These are phyloP conservation scores for Omphalotus olearius DNA, from an alignment of 1,284 basidiomycete genomes.

Conservation along the genomic window DNA sequence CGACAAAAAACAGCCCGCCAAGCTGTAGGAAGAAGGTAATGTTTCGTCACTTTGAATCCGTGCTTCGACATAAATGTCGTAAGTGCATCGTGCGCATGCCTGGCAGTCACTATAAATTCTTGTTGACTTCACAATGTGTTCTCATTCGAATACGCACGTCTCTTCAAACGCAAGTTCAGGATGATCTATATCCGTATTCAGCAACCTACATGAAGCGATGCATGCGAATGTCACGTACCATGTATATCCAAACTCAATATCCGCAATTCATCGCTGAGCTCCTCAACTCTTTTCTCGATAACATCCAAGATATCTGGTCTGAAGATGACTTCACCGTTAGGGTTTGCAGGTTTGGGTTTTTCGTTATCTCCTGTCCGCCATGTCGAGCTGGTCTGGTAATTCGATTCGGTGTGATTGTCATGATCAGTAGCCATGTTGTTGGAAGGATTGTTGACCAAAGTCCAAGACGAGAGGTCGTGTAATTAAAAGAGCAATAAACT, in stretches of 20 bases:
- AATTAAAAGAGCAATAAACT: too few relatives aligned
- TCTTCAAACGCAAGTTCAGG: conserved; percentile 60
- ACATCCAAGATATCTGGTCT: conserved; percentile 44
- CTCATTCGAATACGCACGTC: conserved; percentile 31
- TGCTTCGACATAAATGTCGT: conserved; percentile 54
- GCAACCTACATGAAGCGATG: background rate
- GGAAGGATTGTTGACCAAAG: too few relatives aligned
- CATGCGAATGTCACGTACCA: conserved; percentile 30
- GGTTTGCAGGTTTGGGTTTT: background rate
- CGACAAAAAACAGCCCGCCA: conserved; percentile 62
- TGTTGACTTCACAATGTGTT: conserved; percentile 11
- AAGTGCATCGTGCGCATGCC: conserved; percentile 49
- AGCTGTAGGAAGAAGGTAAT: conserved; percentile 62
- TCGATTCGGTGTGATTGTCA: too few relatives aligned
- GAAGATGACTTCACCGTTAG: conserved; percentile 22
- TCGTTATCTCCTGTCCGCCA: background rate
- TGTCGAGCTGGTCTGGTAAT: too few relatives aligned
- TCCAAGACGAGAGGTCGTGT: too few relatives aligned
- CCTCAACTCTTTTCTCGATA: conserved; percentile 54
- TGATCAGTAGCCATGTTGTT: too few relatives aligned
- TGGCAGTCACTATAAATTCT: conserved; percentile 16
- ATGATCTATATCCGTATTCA: conserved; percentile 35
- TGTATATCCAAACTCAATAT: conserved; percentile 67
- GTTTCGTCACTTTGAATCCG: conserved; percentile 54
- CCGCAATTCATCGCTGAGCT: conserved; percentile 50